phyloP scores from a whole-genome alignment of 2,329 filamentous ascomycete genomes.

The Neonectria sp. region DNA sequence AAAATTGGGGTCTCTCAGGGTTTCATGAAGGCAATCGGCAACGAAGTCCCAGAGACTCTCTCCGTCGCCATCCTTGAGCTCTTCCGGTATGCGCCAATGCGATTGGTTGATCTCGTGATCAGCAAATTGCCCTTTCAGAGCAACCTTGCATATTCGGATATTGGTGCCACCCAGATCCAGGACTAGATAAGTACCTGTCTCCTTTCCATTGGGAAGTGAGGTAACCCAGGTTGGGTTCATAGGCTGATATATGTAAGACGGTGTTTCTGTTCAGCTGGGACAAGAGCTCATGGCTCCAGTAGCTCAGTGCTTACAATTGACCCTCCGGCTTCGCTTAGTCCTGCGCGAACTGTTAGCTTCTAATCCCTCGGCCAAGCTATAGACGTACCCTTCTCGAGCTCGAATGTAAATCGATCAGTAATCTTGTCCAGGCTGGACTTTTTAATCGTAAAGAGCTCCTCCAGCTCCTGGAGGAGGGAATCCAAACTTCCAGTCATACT shows the following conservation, averaged over 20 bases:
- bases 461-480: neutral
- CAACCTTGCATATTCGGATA: constrained; percentile 93
- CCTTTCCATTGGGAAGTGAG: constrained; percentile 87
- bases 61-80: constrained; percentile 86
- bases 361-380: neutral
- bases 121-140: constrained; percentile 86
- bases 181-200: constrained; percentile 89
- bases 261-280: neutral
- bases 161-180: constrained; percentile 98
- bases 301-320: neutral
- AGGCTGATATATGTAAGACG: constrained; percentile 68
- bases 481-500: neutral
- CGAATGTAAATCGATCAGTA: neutral
- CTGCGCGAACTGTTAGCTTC: neutral
- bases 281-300: neutral
- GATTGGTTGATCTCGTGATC: constrained; percentile 96
- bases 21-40: constrained; percentile 91
- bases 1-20: constrained; percentile 87
- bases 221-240: constrained; percentile 99
- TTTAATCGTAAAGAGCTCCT: neutral
- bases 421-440: neutral
- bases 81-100: constrained; percentile 94
- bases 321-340: neutral
- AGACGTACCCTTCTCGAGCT: neutral
- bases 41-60: constrained; percentile 97